Conservation (phyloP, 1,284 basidiomycete species). For the Ustilago esculenta region DNA sequence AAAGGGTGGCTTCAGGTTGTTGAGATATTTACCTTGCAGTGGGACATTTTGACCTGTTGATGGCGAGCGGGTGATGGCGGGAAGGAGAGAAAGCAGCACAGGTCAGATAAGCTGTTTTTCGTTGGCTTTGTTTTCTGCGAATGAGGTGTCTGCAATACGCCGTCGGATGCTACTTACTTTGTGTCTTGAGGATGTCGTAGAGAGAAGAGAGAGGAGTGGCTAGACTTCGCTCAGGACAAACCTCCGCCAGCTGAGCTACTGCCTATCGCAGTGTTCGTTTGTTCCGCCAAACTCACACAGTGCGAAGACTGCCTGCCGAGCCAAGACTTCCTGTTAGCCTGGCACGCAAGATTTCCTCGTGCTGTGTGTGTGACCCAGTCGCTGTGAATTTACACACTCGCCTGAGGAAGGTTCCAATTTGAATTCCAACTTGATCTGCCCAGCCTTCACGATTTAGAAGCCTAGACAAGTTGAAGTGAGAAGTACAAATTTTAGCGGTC, state of each 20-base stretch:
- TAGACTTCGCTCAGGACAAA: constrained; percentile 9
- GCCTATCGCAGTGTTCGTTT: too few relatives aligned
- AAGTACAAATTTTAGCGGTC: neutral
- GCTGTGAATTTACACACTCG: too few relatives aligned
- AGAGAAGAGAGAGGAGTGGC: constrained; percentile 20
- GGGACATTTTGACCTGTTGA: constrained; percentile 53
- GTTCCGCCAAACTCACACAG: too few relatives aligned
- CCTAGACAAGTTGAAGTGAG: too few relatives aligned
- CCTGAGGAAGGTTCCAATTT: too few relatives aligned
- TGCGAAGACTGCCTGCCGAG: neutral
- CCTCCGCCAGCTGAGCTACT: constrained; percentile 6
- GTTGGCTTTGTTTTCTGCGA: neutral
- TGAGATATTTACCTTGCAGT: constrained; percentile 54
- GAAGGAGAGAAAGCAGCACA: constrained; percentile 1
- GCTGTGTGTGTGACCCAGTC: too few relatives aligned
- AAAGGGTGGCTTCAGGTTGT: constrained; percentile 18
- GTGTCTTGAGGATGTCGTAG: constrained; percentile 50
- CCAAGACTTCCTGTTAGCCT: neutral
- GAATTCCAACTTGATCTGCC: too few relatives aligned
- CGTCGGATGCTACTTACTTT: constrained; percentile 19
- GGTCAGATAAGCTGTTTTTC: constrained; percentile 13
- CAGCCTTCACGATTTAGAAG: too few relatives aligned
- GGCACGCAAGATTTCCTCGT: too few relatives aligned
- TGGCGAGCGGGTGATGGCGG: constrained; percentile 21
- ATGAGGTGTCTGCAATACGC: neutral